phyloP scores from a whole-genome alignment of 208 protist species.

The Leishmania martiniquensis region DNA sequence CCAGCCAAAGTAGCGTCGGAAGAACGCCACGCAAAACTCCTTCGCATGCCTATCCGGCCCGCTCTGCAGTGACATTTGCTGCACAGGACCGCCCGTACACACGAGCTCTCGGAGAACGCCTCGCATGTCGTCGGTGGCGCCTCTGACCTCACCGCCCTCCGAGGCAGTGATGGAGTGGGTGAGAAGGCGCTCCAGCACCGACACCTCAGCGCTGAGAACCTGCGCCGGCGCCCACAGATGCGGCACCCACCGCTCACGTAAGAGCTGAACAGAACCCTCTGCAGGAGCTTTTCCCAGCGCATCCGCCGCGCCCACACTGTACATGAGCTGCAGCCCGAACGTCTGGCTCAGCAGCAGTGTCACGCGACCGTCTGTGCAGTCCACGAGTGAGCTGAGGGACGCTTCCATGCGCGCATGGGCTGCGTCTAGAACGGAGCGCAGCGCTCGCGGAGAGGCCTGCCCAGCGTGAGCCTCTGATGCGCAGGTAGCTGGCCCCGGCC shows the following conservation, averaged over 20 bases:
- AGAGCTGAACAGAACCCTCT: constrained; percentile 19
- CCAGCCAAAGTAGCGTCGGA: constrained; percentile 48
- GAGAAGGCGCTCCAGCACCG: constrained; percentile 19
- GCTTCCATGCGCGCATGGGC: constrained; percentile 4
- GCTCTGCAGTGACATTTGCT: neutral
- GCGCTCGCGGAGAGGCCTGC: no score
- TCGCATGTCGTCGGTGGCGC: neutral
- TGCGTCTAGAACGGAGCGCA: constrained; percentile 9
- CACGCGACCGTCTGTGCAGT: constrained; percentile 11
- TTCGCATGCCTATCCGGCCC: constrained; percentile 10
- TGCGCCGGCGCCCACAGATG: constrained; percentile 25
- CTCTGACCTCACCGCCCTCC: neutral
- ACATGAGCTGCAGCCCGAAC: constrained; percentile 28
- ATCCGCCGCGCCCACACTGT: neutral
- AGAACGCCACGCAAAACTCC: constrained; percentile 42
- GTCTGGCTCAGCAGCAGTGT: constrained; percentile 29
- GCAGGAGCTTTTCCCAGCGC: neutral
- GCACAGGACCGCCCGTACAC: neutral
- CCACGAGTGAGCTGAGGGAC: constrained; percentile 11
- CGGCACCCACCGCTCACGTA: constrained; percentile 21
- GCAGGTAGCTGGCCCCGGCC: neutral
- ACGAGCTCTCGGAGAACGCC: neutral
- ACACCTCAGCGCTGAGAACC: constrained; percentile 14
- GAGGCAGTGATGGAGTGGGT: no score
- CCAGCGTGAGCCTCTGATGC: neutral